phyloP scores from a whole-genome alignment of 2,329 filamentous ascomycete species.

The Colletotrichum limetticola region DNA sequence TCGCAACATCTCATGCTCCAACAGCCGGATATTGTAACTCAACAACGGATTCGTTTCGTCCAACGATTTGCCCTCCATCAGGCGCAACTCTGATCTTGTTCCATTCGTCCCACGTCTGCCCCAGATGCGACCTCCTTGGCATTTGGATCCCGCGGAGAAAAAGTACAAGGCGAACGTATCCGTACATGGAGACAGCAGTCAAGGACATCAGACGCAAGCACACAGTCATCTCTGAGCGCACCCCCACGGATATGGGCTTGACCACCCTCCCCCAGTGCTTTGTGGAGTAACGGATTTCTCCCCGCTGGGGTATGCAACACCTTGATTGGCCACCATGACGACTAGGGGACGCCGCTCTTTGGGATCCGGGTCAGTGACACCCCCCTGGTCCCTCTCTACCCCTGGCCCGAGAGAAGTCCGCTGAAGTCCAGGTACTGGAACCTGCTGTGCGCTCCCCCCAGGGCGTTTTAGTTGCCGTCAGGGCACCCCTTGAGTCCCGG shows the following conservation, averaged over 20 bases:
- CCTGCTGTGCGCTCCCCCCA: slow-evolving; percentile 26
- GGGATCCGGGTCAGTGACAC: slow-evolving; percentile 29
- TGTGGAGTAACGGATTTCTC: slow-evolving; percentile 33
- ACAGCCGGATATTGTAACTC: background rate
- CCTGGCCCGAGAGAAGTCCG: slow-evolving; percentile 31
- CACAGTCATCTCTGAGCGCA: background rate
- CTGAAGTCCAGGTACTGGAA: slow-evolving; percentile 31
- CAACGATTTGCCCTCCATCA: background rate
- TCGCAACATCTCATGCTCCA: background rate
- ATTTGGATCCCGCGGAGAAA: slow-evolving; percentile 28
- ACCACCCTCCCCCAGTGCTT: slow-evolving; percentile 15
- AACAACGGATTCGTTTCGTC: background rate
- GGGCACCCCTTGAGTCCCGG: slow-evolving; percentile 29
- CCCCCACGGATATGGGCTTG: slow-evolving; percentile 20
- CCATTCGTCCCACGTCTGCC: slow-evolving; percentile 15
- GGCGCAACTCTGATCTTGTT: background rate
- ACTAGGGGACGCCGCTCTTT: slow-evolving; percentile 8
- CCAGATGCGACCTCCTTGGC: slow-evolving; percentile 29
- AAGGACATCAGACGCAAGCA: slow-evolving; percentile 14
- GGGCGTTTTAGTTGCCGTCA: slow-evolving; percentile 34
- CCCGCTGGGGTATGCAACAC: slow-evolving; percentile 6
- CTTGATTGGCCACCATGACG: slow-evolving; percentile 20
- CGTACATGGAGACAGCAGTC: background rate
- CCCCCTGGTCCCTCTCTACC: slow-evolving; percentile 5
- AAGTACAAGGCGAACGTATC: slow-evolving; percentile 7